These are phyloP conservation scores for grape (Vitis vinifera) DNA, from an alignment of 164 flowering plant genomes.

Conservation along the genomic window DNA sequence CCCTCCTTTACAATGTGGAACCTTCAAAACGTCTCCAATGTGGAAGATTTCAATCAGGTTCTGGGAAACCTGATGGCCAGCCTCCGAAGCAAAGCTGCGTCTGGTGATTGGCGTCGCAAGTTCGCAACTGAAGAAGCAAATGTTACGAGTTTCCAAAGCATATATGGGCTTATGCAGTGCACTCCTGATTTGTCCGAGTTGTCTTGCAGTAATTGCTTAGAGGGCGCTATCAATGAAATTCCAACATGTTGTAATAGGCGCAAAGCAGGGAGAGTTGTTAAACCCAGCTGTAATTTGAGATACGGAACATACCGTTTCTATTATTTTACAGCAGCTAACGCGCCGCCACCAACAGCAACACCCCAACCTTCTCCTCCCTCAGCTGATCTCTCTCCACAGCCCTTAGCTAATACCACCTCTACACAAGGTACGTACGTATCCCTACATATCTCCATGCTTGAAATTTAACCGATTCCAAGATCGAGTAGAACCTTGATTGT, in stretches of 20 bases:
- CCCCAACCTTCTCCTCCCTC: conserved; percentile 1
- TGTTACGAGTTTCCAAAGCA: not conserved
- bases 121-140: conserved; percentile 6
- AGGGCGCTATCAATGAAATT: not conserved
- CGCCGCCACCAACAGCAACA: not conserved
- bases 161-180: conserved; percentile 27
- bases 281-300: conserved; percentile 14
- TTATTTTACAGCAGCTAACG: not conserved
- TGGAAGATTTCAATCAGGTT: conserved; percentile 1
- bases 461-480: too few relatives aligned
- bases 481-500: too few relatives aligned
- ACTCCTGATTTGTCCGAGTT: conserved; percentile 15
- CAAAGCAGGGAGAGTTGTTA: conserved; percentile 1
- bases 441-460: too few relatives aligned
- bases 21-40: not conserved
- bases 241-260: not conserved
- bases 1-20: not conserved
- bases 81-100: conserved; percentile 8
- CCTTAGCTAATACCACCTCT: not conserved
- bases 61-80: not conserved
- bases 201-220: conserved; percentile 15
- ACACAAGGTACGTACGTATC: too few relatives aligned
- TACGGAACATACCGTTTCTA: conserved; percentile 10
- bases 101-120: conserved; percentile 8
- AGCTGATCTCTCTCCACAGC: not conserved